A percentile compares a stretch with the other conserved stretches of the same genome.
phyloP scores from a whole-genome alignment of 2,329 filamentous ascomycete species.

The Clonostachys byssicola region DNA sequence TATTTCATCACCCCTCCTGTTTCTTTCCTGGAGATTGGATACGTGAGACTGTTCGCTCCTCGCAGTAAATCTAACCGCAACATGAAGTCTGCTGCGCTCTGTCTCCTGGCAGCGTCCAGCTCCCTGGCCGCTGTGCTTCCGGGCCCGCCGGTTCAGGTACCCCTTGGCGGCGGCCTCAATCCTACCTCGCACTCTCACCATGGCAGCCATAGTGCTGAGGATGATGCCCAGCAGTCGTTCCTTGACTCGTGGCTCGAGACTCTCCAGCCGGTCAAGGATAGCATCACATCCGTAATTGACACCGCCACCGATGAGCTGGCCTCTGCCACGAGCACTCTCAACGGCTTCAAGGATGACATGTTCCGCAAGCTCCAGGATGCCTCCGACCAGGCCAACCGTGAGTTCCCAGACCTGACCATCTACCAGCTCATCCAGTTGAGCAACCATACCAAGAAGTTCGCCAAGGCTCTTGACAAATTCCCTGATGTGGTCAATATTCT shows the following conservation, averaged over 20 bases:
- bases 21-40: no score
- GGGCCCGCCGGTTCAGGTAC: no score
- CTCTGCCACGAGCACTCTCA: not conserved
- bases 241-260: not conserved
- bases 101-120: no score
- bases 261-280: conserved; percentile 1
- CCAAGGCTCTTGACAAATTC: conserved; percentile 69
- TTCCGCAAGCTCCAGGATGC: not conserved
- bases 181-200: no score
- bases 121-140: no score
- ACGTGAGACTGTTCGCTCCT: no score
- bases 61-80: no score
- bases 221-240: no score
- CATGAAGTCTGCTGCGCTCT: no score
- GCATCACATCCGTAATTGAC: not conserved
- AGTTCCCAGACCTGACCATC: conserved; percentile 64
- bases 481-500: conserved; percentile 67
- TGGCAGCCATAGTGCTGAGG: no score
- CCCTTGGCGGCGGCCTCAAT: no score
- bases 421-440: conserved; percentile 75
- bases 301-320: not conserved
- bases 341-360: conserved; percentile 2
- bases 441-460: conserved; percentile 74
- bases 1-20: no score
- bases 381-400: conserved; percentile 2